These are phyloP conservation scores for Conringia planisiliqua DNA, from an alignment of 345 rosid species.

Conservation along the genomic window DNA sequence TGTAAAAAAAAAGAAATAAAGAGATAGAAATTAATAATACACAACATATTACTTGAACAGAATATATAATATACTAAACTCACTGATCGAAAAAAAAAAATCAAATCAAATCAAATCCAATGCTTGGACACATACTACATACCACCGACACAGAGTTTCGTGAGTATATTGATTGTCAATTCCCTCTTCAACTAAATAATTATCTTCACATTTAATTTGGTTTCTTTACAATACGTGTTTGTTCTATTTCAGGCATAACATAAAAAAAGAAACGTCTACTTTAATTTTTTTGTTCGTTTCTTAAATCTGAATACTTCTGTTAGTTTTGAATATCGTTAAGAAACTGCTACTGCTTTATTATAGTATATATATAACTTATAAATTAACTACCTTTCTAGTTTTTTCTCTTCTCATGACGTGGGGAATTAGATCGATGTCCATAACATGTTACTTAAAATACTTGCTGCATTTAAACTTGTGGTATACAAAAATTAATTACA, in stretches of 20 bases:
- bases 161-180: background rate
- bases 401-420: background rate
- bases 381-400: slow-evolving; percentile 2
- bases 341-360: background rate
- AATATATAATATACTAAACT: background rate
- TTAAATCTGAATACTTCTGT: background rate
- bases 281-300: background rate
- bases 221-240: background rate
- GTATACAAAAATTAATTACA: background rate
- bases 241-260: background rate
- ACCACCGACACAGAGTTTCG: slow-evolving; percentile 20
- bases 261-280: background rate
- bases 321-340: background rate
- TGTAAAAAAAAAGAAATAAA: background rate
- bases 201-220: background rate
- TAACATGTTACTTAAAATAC: background rate
- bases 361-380: background rate
- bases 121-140: background rate
- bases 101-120: slow-evolving; percentile 4
- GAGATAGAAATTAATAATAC: background rate
- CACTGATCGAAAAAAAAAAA: background rate
- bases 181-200: background rate
- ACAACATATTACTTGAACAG: background rate
- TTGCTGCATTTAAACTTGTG: background rate
- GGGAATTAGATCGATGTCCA: background rate